Conservation (phyloP, 164 flowering plant species). For the Magnolia officinalis region DNA sequence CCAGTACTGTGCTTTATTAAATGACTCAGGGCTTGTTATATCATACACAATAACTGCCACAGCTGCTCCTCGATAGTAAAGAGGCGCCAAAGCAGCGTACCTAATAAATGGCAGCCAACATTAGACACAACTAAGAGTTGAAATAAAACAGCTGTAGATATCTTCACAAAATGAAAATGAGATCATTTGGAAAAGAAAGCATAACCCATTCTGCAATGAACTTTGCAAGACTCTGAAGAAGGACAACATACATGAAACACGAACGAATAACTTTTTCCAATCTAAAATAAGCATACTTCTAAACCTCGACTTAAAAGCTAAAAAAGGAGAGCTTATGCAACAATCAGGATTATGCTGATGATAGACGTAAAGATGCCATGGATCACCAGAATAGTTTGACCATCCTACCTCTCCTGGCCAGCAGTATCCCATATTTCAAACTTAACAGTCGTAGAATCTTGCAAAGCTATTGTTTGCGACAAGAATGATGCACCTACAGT, state of each 20-base stretch:
- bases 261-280: too few species aligned
- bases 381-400: not conserved
- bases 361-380: too few species aligned
- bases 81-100: conserved; percentile 97
- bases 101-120: conserved; percentile 28
- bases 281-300: too few species aligned
- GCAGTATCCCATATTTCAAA: conserved; percentile 99
- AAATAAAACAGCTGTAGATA: not conserved
- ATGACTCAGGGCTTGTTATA: conserved; percentile 86
- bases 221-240: not conserved
- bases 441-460: conserved; percentile 96
- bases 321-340: too few species aligned
- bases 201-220: not conserved
- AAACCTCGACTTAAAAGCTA: too few species aligned
- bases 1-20: conserved; percentile 93
- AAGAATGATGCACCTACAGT: conserved; percentile 98
- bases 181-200: not conserved
- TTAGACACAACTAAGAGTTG: not conserved
- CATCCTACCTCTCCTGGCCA: conserved; percentile 92
- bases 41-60: conserved; percentile 96
- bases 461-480: conserved; percentile 94
- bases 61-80: conserved; percentile 96
- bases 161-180: not conserved
- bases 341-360: too few species aligned
- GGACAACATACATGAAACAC: too few species aligned